A percentile compares a stretch with the other conserved stretches of the same genome.
These are phyloP conservation scores for Ophiostoma fasciatum DNA, from an alignment of 2,329 filamentous ascomycete species.

Conservation along the genomic window DNA sequence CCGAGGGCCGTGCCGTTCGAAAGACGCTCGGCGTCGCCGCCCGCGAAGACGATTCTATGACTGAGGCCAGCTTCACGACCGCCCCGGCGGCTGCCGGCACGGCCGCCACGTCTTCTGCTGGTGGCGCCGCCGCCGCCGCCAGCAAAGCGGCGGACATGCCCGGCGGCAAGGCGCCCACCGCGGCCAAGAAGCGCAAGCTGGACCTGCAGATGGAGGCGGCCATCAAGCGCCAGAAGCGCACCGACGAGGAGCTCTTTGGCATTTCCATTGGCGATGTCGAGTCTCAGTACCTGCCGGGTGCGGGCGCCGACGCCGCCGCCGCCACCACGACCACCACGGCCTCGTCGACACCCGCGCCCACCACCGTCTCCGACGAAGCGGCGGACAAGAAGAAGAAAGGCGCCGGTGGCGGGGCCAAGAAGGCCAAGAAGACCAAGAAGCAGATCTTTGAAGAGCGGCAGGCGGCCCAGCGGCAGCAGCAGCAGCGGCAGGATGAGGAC, in stretches of 20 bases:
- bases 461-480: slow-evolving; percentile 39
- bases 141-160: too few species aligned
- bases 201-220: slow-evolving; percentile 52
- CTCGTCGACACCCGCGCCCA: slow-evolving; percentile 37
- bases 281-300: slow-evolving; percentile 20
- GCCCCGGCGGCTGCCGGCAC: background rate
- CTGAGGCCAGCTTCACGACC: slow-evolving; percentile 51
- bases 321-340: slow-evolving; percentile 32
- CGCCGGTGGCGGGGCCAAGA: slow-evolving; percentile 50
- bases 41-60: slow-evolving; percentile 50
- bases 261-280: slow-evolving; percentile 41
- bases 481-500: background rate
- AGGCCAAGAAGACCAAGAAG: slow-evolving; percentile 66
- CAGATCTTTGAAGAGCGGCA: slow-evolving; percentile 56
- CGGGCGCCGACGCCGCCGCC: slow-evolving; percentile 19
- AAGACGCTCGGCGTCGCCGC: slow-evolving; percentile 29
- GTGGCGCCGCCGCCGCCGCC: too few species aligned
- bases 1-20: slow-evolving; percentile 48
- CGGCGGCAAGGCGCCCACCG: too few species aligned
- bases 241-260: slow-evolving; percentile 64
- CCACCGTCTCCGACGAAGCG: slow-evolving; percentile 18
- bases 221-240: slow-evolving; percentile 67
- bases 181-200: slow-evolving; percentile 60
- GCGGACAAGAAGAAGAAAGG: slow-evolving; percentile 37
- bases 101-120: too few species aligned